Base-by-base conservation (phyloP, 2,329 filamentous ascomycete genomes). In the Fusarium verticillioides region DNA sequence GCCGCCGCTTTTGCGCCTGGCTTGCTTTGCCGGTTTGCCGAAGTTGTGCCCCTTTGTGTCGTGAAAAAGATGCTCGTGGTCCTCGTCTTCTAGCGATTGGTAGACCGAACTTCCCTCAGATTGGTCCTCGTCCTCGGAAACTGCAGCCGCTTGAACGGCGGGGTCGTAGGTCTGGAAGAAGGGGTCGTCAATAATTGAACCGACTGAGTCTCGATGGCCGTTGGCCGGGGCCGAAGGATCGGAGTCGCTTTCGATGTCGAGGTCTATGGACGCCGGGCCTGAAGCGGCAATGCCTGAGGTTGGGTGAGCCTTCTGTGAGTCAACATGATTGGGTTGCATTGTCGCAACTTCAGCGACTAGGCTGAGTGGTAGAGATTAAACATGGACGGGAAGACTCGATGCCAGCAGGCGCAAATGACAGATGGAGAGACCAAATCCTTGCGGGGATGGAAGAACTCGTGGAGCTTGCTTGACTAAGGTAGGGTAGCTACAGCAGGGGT, bases 151-250 rank as follows among this genome's bases (percentile, higher is more conserved):
- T 69, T 79, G 75, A 60, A 75, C 68, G 61, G 78, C 72, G 37
- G 74, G 74, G 78, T 85, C 81, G 72, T 85, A 85, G 71, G 83
- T 84, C 75, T 85, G 84, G 80, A 88, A 87, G 78, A 89, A 88
- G 36, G 86, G 86, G 72, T 89, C 87, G 83, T 89, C 86, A 77
- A 87, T 81, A 69, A 89, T 87, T 66, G 87, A 88, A 57, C 83
- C 79, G 71, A 88, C 81, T 23, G 87, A 90, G 74, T 86, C 85
- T 68, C 86, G 83, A 75, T 81, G 79, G 52, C 59, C 75, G 62
- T 56, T 70, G 60, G 59, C 40, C 37, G 63, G 59, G 42, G 63
- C 65, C 43, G 60, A 69, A 53, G 72, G 69, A 60, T 75, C 72
- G 60, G 63, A 67, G 66, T 73, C 57, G 63, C 66, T 69, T 42